A percentile compares a stretch with the other conserved stretches of the same genome.
Conservation (phyloP, 345 rosid species). For the Chamaenerion angustifolium region DNA sequence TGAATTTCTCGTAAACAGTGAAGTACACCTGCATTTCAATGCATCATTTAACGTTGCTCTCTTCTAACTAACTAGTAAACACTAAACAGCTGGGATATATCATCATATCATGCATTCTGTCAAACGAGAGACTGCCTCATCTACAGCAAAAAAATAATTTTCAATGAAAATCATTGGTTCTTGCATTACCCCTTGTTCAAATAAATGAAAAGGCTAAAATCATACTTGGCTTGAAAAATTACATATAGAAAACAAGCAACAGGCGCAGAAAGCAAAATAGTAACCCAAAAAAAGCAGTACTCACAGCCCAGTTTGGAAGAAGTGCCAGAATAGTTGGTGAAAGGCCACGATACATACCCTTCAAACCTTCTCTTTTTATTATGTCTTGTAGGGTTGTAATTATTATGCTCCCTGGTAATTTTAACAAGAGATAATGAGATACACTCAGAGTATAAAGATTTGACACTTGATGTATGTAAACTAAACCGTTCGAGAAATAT, state of each 20-base stretch:
- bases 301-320: conserved; percentile 97
- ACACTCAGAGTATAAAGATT: background rate
- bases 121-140: no score
- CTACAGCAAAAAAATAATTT: no score
- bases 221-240: no score
- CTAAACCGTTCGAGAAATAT: no score
- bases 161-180: no score
- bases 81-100: no score
- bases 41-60: no score
- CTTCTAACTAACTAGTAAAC: no score
- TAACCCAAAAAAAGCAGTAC: conserved; percentile 10
- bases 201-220: background rate
- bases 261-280: no score
- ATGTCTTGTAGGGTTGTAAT: conserved; percentile 51
- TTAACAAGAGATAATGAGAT: conserved; percentile 1
- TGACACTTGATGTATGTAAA: no score
- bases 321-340: conserved; percentile 88
- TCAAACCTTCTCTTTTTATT: conserved; percentile 55
- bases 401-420: conserved; percentile 57
- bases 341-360: conserved; percentile 86
- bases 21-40: conserved; percentile 62
- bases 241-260: no score
- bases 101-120: no score
- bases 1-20: conserved; percentile 60
- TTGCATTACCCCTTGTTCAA: background rate